Evolutionary conservation across 257 asterid genomes (phyloP).

Genomic region (Nemophila menziesii): DNA sequence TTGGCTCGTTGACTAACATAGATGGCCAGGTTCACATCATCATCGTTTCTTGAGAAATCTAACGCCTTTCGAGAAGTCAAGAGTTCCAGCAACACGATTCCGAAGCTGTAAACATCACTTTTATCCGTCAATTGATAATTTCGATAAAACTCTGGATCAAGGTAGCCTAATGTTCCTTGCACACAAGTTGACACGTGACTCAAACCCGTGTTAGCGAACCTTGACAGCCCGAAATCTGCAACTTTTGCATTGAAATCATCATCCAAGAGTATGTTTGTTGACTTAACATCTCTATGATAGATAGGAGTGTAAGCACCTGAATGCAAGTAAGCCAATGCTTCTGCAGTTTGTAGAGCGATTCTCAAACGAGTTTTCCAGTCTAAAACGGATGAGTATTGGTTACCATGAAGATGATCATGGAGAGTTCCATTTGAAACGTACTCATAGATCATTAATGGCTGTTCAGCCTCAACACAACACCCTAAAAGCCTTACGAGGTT

Average conservation of each 20-base stretch:
- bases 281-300: constrained; percentile 37
- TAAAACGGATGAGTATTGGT: constrained; percentile 12
- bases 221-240: constrained; percentile 32
- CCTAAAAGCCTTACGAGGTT: constrained; percentile 33
- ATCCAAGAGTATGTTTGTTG: constrained; percentile 33
- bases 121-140: constrained; percentile 29
- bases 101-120: constrained; percentile 38
- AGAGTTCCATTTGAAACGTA: constrained; percentile 35
- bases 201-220: constrained; percentile 29
- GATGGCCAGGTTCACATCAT: constrained; percentile 23
- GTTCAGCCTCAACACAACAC: constrained; percentile 33
- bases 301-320: constrained; percentile 35
- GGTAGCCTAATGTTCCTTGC: constrained; percentile 35
- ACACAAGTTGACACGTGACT: constrained; percentile 38
- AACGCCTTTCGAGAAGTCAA: constrained; percentile 31
- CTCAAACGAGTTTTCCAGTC: constrained; percentile 29
- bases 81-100: constrained; percentile 32
- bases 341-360: constrained; percentile 33
- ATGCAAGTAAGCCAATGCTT: constrained; percentile 35
- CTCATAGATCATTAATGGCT: constrained; percentile 32
- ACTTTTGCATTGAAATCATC: constrained; percentile 27
- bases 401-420: constrained; percentile 28
- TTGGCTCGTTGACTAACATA: constrained; percentile 21
- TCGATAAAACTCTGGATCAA: constrained; percentile 33
- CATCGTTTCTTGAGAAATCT: constrained; percentile 20